Evolutionary conservation across 129 eudicot species (phyloP), one percentile per base, ranked within the genome.

Genomic region (Tagetes erecta): DNA sequence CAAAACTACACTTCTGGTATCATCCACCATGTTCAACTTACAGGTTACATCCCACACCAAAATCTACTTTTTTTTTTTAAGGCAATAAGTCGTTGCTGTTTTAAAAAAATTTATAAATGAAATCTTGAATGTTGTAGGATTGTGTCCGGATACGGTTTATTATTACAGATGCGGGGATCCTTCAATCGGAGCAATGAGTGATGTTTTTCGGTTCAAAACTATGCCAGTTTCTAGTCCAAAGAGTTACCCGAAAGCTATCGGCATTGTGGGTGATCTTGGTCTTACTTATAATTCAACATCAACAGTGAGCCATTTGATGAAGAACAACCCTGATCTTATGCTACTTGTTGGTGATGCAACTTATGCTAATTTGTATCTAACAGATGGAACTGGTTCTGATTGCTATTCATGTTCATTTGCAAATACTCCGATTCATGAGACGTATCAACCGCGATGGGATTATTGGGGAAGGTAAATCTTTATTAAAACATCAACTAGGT

Each of bases 371-470:
- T 73, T 94, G 70, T 94, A 94, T 73, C 84, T 91, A 12, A 91
- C 96, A 7, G 84, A 94, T 64, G 99, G 99, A 72, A 91, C 97
- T 20, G 93, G 99, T 47, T 80, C 99, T 4, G 99, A 90, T 80
- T 94, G 99, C 78, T 94, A 94, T 68, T 91, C 97, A 2, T 94
- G 99, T 87, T 84, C 98, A 4, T 94, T 94, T 77, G 41, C 91
- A 6, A 74, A 90, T 37, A 88, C 96, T 78, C 97, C 99, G 31
- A 91, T 94, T 42, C 99, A 94, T 13, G 99, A 94, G 76, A 94
- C 99, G 0, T 91, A 94, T 83, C 99, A 94, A 55, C 99, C 96
- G 2, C 93, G 99, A 45, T 94, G 99, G 99, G 99, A 94, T 83
- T 94, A 83, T 57, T 94, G 99, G 99, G 99, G 99, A 88, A 91